Evolutionary conservation across 1,284 basidiomycete genomes (phyloP).

Genomic region (Gymnopus androsaceus): DNA sequence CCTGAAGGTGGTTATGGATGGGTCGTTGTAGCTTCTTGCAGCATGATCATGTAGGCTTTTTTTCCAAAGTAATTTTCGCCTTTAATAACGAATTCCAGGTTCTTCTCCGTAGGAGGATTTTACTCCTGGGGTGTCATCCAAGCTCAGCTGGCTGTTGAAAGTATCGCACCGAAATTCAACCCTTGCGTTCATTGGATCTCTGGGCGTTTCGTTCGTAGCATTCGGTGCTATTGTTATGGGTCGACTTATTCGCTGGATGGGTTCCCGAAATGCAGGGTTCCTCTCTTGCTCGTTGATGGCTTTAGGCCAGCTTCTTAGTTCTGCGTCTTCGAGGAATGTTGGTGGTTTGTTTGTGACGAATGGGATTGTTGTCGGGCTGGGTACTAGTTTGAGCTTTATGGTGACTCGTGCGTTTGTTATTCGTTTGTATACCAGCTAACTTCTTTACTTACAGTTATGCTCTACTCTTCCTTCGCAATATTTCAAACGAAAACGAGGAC

Average conservation of each 20-base stretch:
- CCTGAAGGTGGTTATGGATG: conserved; percentile 3
- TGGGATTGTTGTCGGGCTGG: background rate
- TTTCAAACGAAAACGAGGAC: conserved; percentile 1
- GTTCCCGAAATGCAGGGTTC: background rate
- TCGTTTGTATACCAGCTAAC: background rate
- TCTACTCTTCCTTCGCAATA: conserved; percentile 7
- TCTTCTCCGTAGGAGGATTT: background rate
- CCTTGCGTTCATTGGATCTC: background rate
- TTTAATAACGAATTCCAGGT: background rate
- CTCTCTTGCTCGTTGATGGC: background rate
- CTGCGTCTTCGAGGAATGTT: background rate
- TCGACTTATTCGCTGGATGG: background rate
- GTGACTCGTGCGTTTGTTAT: background rate
- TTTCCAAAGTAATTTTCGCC: too few relatives aligned
- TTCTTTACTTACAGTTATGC: background rate
- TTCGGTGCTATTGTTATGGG: background rate
- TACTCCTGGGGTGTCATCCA: conserved; percentile 4
- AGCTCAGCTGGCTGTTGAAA: conserved; percentile 3
- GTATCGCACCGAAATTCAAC: conserved; percentile 2
- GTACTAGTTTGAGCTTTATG: conserved; percentile 6
- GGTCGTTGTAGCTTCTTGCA: background rate
- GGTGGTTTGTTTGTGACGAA: background rate
- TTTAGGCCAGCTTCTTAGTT: background rate
- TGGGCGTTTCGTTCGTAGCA: background rate
- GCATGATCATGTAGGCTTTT: background rate